These are phyloP conservation scores for Dryas alaskensis DNA, from an alignment of 306 rosid species.

Conservation along the genomic window DNA sequence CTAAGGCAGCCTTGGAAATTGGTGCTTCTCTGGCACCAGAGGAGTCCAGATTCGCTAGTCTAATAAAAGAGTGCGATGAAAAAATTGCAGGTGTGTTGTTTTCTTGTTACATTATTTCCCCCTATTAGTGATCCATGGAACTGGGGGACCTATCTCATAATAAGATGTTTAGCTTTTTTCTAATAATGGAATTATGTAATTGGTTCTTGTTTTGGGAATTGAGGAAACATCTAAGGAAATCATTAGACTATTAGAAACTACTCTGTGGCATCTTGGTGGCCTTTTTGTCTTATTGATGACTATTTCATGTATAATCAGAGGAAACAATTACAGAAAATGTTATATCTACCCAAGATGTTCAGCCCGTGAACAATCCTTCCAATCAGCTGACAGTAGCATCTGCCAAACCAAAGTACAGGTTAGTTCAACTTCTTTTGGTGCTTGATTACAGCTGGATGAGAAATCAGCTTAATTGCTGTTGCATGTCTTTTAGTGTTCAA, in stretches of 20 bases:
- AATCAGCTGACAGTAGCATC: constrained; percentile 30
- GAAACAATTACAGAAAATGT: constrained; percentile 38
- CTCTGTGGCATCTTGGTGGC: constrained; percentile 2
- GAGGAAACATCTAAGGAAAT: not conserved
- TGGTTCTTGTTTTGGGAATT: constrained; percentile 10
- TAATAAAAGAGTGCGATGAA: constrained; percentile 67
- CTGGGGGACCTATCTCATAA: not conserved
- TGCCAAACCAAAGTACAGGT: constrained; percentile 77
- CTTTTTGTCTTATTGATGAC: constrained; percentile 19
- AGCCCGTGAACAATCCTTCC: constrained; percentile 30
- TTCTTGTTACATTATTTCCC: constrained; percentile 12
- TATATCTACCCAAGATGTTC: constrained; percentile 27
- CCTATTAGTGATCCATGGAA: constrained; percentile 9
- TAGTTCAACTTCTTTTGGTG: constrained; percentile 18
- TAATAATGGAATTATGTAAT: not conserved
- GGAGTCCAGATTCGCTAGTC: constrained; percentile 47
- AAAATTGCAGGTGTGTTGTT: constrained; percentile 56
- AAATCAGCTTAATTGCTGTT: not conserved
- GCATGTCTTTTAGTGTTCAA: constrained; percentile 10
- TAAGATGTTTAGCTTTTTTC: not conserved
- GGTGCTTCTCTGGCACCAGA: constrained; percentile 63
- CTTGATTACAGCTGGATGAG: not conserved
- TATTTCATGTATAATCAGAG: constrained; percentile 46
- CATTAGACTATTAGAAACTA: not conserved
- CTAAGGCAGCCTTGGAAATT: constrained; percentile 62